Base-by-base conservation (phyloP, 768 basidiomycete species). In the Leccinum disarticulatum region DNA sequence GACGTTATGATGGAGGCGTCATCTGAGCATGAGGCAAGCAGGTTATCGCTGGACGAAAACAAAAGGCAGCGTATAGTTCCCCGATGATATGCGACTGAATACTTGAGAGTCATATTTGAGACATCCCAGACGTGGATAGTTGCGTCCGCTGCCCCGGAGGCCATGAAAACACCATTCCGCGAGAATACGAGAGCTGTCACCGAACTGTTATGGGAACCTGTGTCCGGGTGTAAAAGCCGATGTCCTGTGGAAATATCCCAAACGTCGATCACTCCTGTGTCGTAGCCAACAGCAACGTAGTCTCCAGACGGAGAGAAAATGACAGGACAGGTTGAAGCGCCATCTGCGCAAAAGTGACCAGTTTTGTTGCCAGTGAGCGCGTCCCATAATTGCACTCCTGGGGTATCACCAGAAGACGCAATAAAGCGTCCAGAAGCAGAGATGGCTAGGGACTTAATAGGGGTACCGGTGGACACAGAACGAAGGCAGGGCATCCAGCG, bases 321-420 rank as follows among this genome's bases (percentile, higher is more conserved):
- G 11, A 67, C 65, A 11, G 65, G 52, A 54, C 65, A 67, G 4
- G 57, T 55, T 48, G 65, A 58, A 31, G 46, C 28, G 0, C 56
- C 59, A 19, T 47, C 14, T 4, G 55, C 56, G 22, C 9, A 27
- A 50, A 66, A 55, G 33, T 67, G 59, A 30, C 66, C 66, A 22
- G 46, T 49, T 31, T 61, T 67, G 1, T 14, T 59, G 3, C 65
- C 66, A 22, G 57, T 66, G 33, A 64, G 49, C 31, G 25, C 30
- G 35, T 67, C 65, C 67, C 67, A 68, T 22, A 68, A n/a, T 25
- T 66, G 64, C 35, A 68, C 64, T 41, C 64, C 64, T 64, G 92
- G 89, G 11, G 27, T 30, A 15, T 49, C 59, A 43, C 61, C 61
- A 30, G 61, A 64, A 6, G 67, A 63, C 8, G 66, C 67, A 28